A percentile compares a stretch with the other conserved stretches of the same genome.
phyloP scores from a whole-genome alignment of 441 rosid genomes.

The Mallotus japonicus region DNA sequence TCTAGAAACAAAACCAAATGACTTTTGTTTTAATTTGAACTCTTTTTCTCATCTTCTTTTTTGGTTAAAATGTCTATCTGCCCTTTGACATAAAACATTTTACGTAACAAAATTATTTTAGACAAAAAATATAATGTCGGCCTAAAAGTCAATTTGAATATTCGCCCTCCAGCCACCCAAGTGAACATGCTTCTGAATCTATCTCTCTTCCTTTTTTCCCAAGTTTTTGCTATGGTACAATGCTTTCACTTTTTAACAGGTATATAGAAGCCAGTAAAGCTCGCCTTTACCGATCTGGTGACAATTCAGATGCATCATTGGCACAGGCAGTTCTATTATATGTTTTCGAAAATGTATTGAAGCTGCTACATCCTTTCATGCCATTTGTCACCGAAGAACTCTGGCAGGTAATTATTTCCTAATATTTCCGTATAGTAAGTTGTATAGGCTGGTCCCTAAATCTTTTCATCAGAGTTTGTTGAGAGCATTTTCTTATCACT shows the following conservation, averaged over 20 bases:
- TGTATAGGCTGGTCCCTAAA: too few species aligned
- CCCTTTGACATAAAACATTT: not conserved
- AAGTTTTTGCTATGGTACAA: conserved; percentile 13
- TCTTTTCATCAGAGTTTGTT: not conserved
- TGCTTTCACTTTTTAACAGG: conserved; percentile 44
- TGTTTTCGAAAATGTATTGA: conserved; percentile 78
- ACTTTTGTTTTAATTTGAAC: not conserved
- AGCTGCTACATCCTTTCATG: conserved; percentile 95
- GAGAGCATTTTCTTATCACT: not conserved
- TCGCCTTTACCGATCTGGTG: conserved; percentile 66
- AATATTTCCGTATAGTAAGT: not conserved
- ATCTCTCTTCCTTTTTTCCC: not conserved
- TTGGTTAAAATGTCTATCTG: not conserved
- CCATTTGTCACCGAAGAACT: conserved; percentile 92
- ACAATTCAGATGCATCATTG: conserved; percentile 42
- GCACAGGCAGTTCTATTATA: conserved; percentile 86
- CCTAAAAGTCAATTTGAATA: not conserved
- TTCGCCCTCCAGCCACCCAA: not conserved
- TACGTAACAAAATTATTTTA: not conserved
- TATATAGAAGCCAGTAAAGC: conserved; percentile 97
- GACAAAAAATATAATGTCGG: not conserved
- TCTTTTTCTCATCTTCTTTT: not conserved
- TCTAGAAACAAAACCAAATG: too few species aligned
- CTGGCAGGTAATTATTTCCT: conserved; percentile 69
- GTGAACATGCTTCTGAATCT: not conserved